A percentile compares a stretch with the other conserved stretches of the same genome.
Conservation (phyloP, 2,329 filamentous ascomycete species). For the Parastagonospora avenae region DNA sequence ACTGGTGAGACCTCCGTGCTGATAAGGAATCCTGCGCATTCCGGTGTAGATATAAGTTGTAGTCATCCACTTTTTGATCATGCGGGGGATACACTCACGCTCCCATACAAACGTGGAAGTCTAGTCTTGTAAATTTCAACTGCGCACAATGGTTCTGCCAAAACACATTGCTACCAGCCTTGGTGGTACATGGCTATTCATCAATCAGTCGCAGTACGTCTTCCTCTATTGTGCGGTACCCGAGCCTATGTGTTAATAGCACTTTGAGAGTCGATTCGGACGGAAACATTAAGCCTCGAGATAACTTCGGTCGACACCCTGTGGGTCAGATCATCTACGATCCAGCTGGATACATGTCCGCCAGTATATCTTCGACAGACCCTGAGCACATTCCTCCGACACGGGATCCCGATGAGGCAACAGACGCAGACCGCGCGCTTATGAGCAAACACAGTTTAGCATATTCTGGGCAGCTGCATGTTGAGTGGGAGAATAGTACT, state of each 20-base stretch:
- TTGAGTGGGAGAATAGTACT: constrained; percentile 9
- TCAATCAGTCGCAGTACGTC: constrained; percentile 8
- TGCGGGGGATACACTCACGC: no score
- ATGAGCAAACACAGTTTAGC: constrained; percentile 11
- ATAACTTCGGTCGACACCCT: neutral
- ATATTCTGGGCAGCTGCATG: constrained; percentile 14
- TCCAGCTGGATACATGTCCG: constrained; percentile 17
- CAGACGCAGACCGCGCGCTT: constrained; percentile 12
- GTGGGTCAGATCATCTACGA: constrained; percentile 16
- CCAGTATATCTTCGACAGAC: constrained; percentile 13
- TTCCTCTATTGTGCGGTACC: neutral
- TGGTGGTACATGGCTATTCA: constrained; percentile 14
- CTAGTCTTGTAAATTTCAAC: no score
- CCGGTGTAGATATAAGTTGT: no score
- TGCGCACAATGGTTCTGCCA: constrained; percentile 14
- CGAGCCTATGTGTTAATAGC: neutral
- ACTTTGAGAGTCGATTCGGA: constrained; percentile 6
- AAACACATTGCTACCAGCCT: constrained; percentile 9
- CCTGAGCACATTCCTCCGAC: constrained; percentile 6
- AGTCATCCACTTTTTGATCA: no score
- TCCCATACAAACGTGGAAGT: no score
- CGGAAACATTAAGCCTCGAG: neutral
- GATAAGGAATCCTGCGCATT: no score
- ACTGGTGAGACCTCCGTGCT: no score
- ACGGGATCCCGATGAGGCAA: neutral